Evolutionary conservation across 1,284 basidiomycete species (phyloP).

Genomic region (Rhodotorula sp.): DNA sequence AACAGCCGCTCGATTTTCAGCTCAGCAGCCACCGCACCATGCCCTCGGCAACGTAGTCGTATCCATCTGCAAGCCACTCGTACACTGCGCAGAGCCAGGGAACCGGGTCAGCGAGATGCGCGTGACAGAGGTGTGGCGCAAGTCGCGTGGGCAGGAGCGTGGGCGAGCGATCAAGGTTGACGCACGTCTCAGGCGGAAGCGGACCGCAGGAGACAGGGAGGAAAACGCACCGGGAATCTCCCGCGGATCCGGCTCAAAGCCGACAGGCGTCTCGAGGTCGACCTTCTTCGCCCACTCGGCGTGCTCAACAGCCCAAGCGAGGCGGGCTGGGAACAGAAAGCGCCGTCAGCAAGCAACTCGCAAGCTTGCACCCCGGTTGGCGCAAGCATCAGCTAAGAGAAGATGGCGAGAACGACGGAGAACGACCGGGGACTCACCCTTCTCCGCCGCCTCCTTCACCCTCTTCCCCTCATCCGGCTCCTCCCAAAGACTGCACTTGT

Average conservation of each 20-base stretch:
- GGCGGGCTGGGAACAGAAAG: not conserved
- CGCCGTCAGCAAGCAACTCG: too few species aligned
- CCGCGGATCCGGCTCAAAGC: not conserved
- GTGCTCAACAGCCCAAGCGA: constrained; percentile 2
- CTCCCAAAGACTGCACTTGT: constrained; percentile 22
- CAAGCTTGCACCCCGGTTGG: too few species aligned
- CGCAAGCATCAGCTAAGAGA: not conserved
- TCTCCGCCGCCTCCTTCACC: not conserved
- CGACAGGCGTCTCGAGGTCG: not conserved
- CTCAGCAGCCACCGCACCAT: not conserved
- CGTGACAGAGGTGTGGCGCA: not conserved
- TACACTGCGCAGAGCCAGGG: not conserved
- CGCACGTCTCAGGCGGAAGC: not conserved
- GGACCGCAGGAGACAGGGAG: not conserved
- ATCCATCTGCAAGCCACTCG: not conserved
- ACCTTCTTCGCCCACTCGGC: constrained; percentile 17
- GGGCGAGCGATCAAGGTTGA: too few species aligned
- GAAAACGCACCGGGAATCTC: not conserved
- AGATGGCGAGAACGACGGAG: not conserved
- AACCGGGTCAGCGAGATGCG: not conserved
- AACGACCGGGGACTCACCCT: constrained; percentile 1
- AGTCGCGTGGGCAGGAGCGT: too few species aligned
- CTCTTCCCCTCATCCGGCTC: constrained; percentile 8
- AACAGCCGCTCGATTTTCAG: not conserved
- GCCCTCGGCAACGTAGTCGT: not conserved